Evolutionary conservation across 148 eudicot species (phyloP).

Genomic region (Hydrangea macrophylla): DNA sequence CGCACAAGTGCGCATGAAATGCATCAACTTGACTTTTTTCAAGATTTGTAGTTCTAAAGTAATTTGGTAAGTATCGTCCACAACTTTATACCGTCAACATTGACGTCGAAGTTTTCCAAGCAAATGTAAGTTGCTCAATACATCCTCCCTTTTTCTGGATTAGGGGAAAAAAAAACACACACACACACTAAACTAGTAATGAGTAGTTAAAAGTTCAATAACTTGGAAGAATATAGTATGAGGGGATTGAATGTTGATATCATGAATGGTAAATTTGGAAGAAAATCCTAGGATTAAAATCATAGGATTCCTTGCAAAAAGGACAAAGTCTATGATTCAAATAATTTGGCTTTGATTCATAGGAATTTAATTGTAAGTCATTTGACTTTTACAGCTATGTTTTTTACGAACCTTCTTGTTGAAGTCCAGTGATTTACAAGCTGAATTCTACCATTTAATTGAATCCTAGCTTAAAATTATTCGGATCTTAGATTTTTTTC

Average conservation of each 20-base stretch:
- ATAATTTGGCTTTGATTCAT: slow-evolving; percentile 1
- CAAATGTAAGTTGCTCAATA: too few species aligned
- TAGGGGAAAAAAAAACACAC: too few species aligned
- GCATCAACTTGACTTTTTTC: too few species aligned
- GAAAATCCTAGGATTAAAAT: too few species aligned
- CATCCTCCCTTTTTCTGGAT: too few species aligned
- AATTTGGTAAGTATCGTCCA: too few species aligned
- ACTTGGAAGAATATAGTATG: background rate
- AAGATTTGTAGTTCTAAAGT: too few species aligned
- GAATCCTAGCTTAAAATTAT: background rate
- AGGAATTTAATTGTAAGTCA: background rate
- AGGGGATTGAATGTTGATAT: background rate
- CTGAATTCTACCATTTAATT: background rate
- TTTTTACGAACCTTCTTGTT: background rate
- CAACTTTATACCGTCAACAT: too few species aligned
- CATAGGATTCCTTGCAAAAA: background rate
- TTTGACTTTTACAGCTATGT: background rate
- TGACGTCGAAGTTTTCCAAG: too few species aligned
- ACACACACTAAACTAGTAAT: too few species aligned
- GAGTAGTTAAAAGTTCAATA: too few species aligned
- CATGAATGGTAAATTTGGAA: background rate
- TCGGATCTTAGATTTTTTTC: slow-evolving; percentile 2
- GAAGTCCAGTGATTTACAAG: background rate
- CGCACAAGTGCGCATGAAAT: too few species aligned
- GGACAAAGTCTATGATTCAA: background rate